Evolutionary conservation across 106 monocot genomes (phyloP), one percentile per base, ranked within the genome.

Genomic region (Posidonia australis): DNA sequence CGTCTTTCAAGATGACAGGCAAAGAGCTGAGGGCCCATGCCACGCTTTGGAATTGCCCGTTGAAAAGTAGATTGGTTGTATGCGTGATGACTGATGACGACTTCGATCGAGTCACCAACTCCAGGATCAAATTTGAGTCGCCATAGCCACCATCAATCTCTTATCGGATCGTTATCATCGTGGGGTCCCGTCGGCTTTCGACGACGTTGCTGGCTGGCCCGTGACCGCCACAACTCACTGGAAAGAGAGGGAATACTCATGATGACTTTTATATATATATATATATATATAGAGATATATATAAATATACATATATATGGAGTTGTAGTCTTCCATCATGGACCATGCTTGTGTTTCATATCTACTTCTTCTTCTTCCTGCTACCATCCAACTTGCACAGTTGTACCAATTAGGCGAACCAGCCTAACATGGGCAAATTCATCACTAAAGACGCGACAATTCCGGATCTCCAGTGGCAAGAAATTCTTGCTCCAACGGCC

Each of bases 391-490:
- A 43, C 43, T 62, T 23, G 42, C 36, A 14, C 30, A 43, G 19
- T 62, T 23, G 42, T 17, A 14, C 30, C 58, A 27, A 16, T 30
- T 2, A n/a, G 16, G 18, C 58, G 10, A 29, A 58, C 10, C 27
- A 30, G 18, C 17, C 29, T 31, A 31, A 29, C 58, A n/a, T 58
- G 49, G 58, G 29, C 58, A 16, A 32, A 27, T 11, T 58, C 29
- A 32, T 30, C 28, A n/a, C 58, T n/a, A 62, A 62, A 44, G 61
- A 62, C 61, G 30, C 61, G 61, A 20, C 20, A 62, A 20, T 44
- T 62, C 41, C 36, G 61, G 61, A 62, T 62, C 61, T 62, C 9
- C 0, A 10, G 21, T 1, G 41, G 30, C 20, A 31, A 31, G 31
- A 17, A 17, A 21, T 53, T n/a, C 20, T 17, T 17, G 52, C 18